These are phyloP conservation scores for Talaromyces albobiverticillius DNA, from an alignment of 2,329 filamentous ascomycete species.

Conservation along the genomic window DNA sequence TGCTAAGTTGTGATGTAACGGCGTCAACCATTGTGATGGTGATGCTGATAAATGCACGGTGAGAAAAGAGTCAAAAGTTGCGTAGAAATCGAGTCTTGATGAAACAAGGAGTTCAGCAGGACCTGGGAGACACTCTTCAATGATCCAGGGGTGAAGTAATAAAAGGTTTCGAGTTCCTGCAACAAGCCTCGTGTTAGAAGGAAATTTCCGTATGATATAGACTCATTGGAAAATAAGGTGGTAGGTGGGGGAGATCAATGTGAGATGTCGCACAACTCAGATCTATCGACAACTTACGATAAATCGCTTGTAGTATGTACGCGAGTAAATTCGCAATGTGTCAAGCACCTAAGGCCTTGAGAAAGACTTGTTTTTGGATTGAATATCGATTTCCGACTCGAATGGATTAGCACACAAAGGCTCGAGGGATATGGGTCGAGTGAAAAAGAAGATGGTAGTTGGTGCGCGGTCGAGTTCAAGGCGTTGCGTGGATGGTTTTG, in stretches of 20 bases:
- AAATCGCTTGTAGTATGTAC: background rate
- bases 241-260: background rate
- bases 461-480: background rate
- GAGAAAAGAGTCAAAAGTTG: background rate
- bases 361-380: background rate
- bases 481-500: background rate
- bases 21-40: constrained; percentile 39
- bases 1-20: constrained; percentile 45
- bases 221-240: too few species aligned
- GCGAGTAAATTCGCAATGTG: background rate
- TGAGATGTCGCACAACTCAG: background rate
- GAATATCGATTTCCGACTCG: background rate
- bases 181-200: background rate
- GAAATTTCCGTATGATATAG: background rate
- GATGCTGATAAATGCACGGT: background rate
- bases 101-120: background rate
- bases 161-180: background rate
- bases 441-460: background rate
- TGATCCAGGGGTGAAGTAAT: background rate
- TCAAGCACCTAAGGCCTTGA: background rate
- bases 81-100: background rate
- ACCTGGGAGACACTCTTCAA: background rate
- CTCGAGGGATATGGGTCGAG: background rate
- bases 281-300: background rate
- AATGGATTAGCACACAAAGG: background rate